Percentiles rank a stretch among this genome's conserved stretches.
Evolutionary conservation across 305 asterid species (phyloP).

Genomic region (Solanum hybrid): DNA sequence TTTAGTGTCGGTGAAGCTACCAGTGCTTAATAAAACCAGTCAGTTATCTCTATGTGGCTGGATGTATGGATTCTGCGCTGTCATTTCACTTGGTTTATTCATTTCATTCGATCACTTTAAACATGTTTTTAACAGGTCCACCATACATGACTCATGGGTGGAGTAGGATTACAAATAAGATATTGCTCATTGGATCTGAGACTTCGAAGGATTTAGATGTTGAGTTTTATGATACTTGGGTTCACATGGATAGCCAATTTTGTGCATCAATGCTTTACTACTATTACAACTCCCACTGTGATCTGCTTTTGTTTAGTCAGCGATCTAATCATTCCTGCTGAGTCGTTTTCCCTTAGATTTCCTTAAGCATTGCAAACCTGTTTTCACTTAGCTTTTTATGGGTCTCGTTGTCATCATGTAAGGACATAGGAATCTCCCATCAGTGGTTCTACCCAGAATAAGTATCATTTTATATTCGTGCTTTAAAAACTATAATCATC

Average conservation of each 20-base stretch:
- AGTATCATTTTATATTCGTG: not conserved
- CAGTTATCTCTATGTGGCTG: not conserved
- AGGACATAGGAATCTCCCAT: not conserved
- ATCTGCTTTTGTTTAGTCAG: not conserved
- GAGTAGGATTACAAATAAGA: not conserved
- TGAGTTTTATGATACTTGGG: not conserved
- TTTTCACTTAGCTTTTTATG: not conserved
- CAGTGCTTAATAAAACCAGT: not conserved
- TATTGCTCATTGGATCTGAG: not conserved
- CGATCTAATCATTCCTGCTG: not conserved
- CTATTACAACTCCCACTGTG: not conserved
- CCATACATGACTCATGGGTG: not conserved
- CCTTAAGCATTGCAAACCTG: not conserved
- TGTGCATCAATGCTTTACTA: not conserved
- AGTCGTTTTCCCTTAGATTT: not conserved
- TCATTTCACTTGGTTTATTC: not conserved
- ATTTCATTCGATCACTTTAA: not conserved
- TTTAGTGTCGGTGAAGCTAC: not conserved
- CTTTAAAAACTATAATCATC: not conserved
- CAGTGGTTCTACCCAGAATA: not conserved
- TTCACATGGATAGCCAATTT: not conserved
- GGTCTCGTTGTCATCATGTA: not conserved
- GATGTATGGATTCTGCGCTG: not conserved
- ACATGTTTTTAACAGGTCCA: not conserved
- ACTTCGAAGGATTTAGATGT: not conserved